These are phyloP conservation scores for Cystofilobasidium macerans DNA, from an alignment of 768 basidiomycete genomes.

Conservation along the genomic window DNA sequence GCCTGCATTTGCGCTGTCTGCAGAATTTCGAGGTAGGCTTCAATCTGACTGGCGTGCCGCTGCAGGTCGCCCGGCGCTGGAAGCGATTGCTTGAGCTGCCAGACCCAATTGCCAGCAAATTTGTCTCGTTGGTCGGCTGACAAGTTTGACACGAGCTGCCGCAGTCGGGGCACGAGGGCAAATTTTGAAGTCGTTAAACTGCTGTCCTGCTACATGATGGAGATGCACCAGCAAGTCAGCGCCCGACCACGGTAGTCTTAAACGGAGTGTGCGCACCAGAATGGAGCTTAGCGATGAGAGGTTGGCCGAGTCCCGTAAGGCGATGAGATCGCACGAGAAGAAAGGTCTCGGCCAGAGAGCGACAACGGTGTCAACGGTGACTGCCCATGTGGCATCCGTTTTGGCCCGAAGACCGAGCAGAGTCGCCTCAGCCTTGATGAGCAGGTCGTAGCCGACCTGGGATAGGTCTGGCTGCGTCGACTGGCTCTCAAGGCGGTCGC, in stretches of 20 bases:
- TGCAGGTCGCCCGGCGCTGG: conserved; percentile 49
- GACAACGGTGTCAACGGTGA: conserved; percentile 49
- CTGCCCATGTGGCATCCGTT: conserved; percentile 37
- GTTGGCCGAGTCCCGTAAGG: conserved; percentile 39
- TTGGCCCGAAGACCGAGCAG: conserved; percentile 41
- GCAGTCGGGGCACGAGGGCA: conserved; percentile 10
- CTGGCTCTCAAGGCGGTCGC: neutral
- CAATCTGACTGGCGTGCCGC: conserved; percentile 47
- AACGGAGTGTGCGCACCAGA: too few relatives aligned
- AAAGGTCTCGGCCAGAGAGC: conserved; percentile 66
- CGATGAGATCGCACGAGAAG: conserved; percentile 42
- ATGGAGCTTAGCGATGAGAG: conserved; percentile 44
- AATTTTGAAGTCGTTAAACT: conserved; percentile 6
- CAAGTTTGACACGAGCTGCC: neutral
- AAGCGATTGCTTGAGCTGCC: conserved; percentile 71
- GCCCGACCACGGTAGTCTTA: too few relatives aligned
- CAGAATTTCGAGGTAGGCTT: conserved; percentile 61
- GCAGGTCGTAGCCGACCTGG: conserved; percentile 45
- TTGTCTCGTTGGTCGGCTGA: conserved; percentile 41
- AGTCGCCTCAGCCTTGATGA: conserved; percentile 56
- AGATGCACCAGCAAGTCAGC: too few relatives aligned
- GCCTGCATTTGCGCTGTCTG: conserved; percentile 45
- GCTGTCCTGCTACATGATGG: neutral
- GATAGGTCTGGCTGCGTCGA: conserved; percentile 19
- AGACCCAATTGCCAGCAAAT: conserved; percentile 59